Evolutionary conservation across 345 rosid species (phyloP).

Genomic region (Lepidium sativum): DNA sequence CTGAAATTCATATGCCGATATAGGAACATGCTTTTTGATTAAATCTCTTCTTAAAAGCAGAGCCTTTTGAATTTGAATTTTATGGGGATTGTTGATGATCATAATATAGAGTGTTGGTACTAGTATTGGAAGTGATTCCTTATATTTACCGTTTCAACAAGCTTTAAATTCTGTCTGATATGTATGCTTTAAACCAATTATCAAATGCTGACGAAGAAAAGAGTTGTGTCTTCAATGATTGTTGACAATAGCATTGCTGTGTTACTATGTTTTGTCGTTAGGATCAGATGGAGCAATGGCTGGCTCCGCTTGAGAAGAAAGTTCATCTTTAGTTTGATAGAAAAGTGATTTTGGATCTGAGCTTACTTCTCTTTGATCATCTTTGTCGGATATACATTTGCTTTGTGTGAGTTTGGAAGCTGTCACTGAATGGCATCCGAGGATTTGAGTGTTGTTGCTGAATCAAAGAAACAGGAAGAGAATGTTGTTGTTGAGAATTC

Average conservation of each 20-base stretch:
- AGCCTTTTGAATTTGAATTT: not conserved
- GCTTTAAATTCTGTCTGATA: not conserved
- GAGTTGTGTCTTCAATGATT: not conserved
- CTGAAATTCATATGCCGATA: not conserved
- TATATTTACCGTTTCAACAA: not conserved
- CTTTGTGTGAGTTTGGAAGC: slow-evolving; percentile 5
- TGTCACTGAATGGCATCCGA: slow-evolving; percentile 52
- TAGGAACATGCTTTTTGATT: not conserved
- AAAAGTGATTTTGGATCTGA: slow-evolving; percentile 8
- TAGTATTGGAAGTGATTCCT: not conserved
- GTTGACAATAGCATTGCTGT: slow-evolving; percentile 5
- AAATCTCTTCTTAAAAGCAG: not conserved
- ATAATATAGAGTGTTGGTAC: not conserved
- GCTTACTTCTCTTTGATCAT: slow-evolving; percentile 2
- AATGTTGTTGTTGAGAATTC: slow-evolving; percentile 26
- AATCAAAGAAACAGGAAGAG: slow-evolving; percentile 32
- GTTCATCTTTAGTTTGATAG: not conserved
- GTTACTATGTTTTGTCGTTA: not conserved
- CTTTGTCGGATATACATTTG: not conserved
- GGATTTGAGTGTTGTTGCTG: slow-evolving; percentile 28
- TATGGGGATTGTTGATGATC: not conserved
- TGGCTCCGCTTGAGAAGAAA: slow-evolving; percentile 8
- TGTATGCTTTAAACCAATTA: not conserved
- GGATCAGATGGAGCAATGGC: slow-evolving; percentile 21
- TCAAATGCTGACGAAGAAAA: not conserved